A percentile compares a stretch with the other conserved stretches of the same genome.
Evolutionary conservation across 352 stramenopile species (phyloP).

Genomic region (Globisporangium okanoganense): DNA sequence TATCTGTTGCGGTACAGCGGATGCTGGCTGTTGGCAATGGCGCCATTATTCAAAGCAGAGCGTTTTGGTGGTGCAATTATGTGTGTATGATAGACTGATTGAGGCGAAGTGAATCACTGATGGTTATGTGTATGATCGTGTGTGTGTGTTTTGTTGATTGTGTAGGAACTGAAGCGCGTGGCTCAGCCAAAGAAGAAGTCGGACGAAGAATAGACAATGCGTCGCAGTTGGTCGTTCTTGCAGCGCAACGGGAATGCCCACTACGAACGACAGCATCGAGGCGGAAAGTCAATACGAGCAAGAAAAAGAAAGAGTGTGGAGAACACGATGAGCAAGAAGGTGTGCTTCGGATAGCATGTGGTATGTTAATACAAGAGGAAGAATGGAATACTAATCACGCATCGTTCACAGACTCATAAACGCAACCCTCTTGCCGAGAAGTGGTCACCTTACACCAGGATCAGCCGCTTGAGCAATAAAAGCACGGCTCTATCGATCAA

Average conservation of each 20-base stretch:
- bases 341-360: background rate
- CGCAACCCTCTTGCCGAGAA: background rate
- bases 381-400: background rate
- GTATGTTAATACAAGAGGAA: background rate
- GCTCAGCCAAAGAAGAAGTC: constrained; percentile 46
- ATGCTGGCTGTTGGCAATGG: background rate
- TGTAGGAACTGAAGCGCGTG: constrained; percentile 64
- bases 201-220: constrained; percentile 43
- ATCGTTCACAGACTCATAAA: background rate
- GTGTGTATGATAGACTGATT: background rate
- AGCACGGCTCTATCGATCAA: background rate
- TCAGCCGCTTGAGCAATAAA: background rate
- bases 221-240: background rate
- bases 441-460: background rate
- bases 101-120: background rate
- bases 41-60: background rate
- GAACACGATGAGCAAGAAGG: background rate
- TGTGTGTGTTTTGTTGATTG: background rate
- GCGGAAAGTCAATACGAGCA: background rate
- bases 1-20: background rate
- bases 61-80: constrained; percentile 1
- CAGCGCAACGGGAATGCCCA: background rate
- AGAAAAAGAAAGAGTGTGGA: background rate
- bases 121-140: background rate
- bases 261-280: background rate